Conservation (phyloP, 2,329 filamentous ascomycete species). For the Pseudopyricularia cyperi region DNA sequence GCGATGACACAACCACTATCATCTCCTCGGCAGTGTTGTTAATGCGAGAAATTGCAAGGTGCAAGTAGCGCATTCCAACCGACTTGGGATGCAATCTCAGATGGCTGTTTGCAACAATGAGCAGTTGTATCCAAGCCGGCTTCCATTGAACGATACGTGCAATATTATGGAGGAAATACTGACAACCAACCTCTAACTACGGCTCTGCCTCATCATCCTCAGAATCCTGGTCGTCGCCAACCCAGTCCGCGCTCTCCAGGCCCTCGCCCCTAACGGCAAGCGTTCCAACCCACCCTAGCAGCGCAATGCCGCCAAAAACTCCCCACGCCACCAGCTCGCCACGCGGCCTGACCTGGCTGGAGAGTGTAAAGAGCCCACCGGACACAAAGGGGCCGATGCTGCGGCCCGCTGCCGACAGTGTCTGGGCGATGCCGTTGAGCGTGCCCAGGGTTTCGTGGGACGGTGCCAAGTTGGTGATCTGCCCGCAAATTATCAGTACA, state of each 20-base stretch:
- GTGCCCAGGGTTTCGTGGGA: slow-evolving; percentile 77
- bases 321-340: slow-evolving; percentile 81
- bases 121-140: no score
- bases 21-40: no score
- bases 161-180: no score
- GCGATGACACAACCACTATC: no score
- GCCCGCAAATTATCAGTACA: background rate
- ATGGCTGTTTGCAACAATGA: no score
- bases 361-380: slow-evolving; percentile 72
- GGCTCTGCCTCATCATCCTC: slow-evolving; percentile 6
- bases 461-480: slow-evolving; percentile 90
- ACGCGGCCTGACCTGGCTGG: slow-evolving; percentile 59
- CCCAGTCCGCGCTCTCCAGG: slow-evolving; percentile 46
- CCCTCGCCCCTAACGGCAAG: slow-evolving; percentile 59
- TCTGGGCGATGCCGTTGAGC: slow-evolving; percentile 88
- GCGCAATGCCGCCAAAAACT: slow-evolving; percentile 70
- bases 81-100: no score
- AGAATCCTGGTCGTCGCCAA: slow-evolving; percentile 16
- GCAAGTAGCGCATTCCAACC: no score
- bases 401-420: slow-evolving; percentile 78
- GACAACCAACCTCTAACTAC: no score
- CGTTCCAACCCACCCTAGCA: slow-evolving; percentile 68
- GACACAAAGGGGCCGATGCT: slow-evolving; percentile 82
- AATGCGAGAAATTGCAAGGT: no score
- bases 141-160: slow-evolving; percentile 13